phyloP scores from a whole-genome alignment of 2,329 filamentous ascomycete genomes.

The Paecilomyces dactylethromorphus region DNA sequence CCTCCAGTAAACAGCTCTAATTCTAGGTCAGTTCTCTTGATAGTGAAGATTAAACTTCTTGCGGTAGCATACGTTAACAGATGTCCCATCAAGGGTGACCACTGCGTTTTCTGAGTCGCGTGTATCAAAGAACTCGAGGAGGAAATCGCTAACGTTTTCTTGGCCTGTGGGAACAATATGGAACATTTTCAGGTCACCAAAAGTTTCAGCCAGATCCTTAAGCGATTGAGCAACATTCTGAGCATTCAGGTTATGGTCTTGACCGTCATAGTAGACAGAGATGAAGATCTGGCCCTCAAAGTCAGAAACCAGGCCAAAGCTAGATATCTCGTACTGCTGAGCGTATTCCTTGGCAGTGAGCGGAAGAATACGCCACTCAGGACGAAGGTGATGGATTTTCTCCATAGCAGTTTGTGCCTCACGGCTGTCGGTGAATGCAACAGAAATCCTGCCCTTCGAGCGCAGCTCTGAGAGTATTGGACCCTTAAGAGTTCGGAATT shows the following conservation, averaged over 20 bases:
- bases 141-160: conserved; percentile 27
- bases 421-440: conserved; percentile 55
- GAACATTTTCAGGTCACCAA: conserved; percentile 33
- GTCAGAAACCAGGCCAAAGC: conserved; percentile 26
- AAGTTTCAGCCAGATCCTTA: conserved; percentile 28
- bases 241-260: conserved; percentile 19
- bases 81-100: conserved; percentile 26
- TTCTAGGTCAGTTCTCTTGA: conserved; percentile 1
- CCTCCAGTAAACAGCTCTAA: conserved; percentile 24
- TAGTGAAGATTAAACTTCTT: neutral
- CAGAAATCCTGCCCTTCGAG: conserved; percentile 40
- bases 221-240: conserved; percentile 43
- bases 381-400: conserved; percentile 38
- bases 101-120: conserved; percentile 29
- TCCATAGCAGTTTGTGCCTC: conserved; percentile 50
- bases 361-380: conserved; percentile 44
- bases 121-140: conserved; percentile 35
- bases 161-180: conserved; percentile 19
- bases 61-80: conserved; percentile 24
- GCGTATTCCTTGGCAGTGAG: conserved; percentile 42
- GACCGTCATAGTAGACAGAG: conserved; percentile 37
- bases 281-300: conserved; percentile 53
- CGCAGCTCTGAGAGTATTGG: conserved; percentile 30
- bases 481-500: conserved; percentile 31
- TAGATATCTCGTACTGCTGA: conserved; percentile 25